Evolutionary conservation across 371 early-diverging fungal genomes (phyloP), one percentile per base, ranked within the genome.

Genomic region (Rhizopus delemar): DNA sequence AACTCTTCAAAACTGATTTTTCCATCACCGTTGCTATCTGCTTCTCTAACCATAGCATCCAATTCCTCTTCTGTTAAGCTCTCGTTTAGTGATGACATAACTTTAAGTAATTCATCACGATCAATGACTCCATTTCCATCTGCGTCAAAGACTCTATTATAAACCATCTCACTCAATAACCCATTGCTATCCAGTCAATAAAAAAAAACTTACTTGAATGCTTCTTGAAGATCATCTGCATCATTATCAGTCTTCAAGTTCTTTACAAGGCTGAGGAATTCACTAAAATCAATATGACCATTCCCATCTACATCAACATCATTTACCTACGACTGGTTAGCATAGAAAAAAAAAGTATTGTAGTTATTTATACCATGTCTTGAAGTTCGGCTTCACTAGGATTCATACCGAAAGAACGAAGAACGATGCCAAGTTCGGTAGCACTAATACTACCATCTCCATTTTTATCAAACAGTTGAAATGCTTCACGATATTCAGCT

Each of bases 231-330:
- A 60, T 74, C 74, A 55, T 74, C 78, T 4, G 58, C 56, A 56
- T 77, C 72, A 46, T 68, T 66, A 32, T 65, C 77, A n/a, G 66
- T 36, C 45, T 72, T 71, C 33, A 74, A 57, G 57, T 70, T 68
- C 53, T 94, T 90, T 87, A 94, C 92, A 85, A 95, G 85, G 36
- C 91, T 86, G 62, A 93, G 70, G 74, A 96, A 95, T 71, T 96
- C 96, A 50, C 87, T 77, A 65, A 94, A 94, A 73, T 95, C 97
- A 61, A 96, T 91, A 53, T 83, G 90, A 57, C 95, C 94, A 71
- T 94, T 92, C 60, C 93, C 92, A 80, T 94, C 92, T 48, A 91
- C 88, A 79, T 96, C 97, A 41, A 94, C 91, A 70, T 94, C 94
- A 74, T 90, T 92, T 63, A 98, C 88, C 78, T 78, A 33, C 8